Conservation (phyloP, 768 basidiomycete genomes). For the Tubosaeta brunneosetosa region DNA sequence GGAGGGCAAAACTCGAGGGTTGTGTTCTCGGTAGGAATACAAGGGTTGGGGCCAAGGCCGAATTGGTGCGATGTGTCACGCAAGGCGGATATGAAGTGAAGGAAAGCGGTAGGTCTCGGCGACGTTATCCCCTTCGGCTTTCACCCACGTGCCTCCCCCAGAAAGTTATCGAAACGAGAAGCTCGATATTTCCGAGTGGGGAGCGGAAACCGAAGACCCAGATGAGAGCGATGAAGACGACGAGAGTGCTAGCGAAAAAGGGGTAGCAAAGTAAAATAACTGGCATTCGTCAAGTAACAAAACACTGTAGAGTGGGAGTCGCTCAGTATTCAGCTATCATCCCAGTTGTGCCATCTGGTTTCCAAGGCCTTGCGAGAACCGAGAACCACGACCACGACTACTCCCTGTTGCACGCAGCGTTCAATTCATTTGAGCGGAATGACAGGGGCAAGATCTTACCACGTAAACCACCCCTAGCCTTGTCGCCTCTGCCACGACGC, state of each 20-base stretch:
- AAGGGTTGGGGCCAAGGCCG: slow-evolving; percentile 64
- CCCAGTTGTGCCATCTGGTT: slow-evolving; percentile 61
- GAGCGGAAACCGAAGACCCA: slow-evolving; percentile 31
- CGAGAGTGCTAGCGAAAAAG: slow-evolving; percentile 9
- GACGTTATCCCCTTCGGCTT: not conserved
- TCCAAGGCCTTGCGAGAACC: slow-evolving; percentile 82
- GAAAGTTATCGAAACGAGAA: slow-evolving; percentile 55
- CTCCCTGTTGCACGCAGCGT: slow-evolving; percentile 40
- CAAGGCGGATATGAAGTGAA: slow-evolving; percentile 75
- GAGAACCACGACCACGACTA: slow-evolving; percentile 65
- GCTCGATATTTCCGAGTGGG: slow-evolving; percentile 55
- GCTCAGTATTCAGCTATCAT: slow-evolving; percentile 12
- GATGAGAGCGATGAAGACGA: slow-evolving; percentile 20
- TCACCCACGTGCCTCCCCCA: slow-evolving; percentile 19
- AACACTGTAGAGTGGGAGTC: slow-evolving; percentile 1
- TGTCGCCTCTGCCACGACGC: slow-evolving; percentile 69
- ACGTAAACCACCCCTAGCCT: slow-evolving; percentile 48
- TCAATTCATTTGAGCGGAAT: slow-evolving; percentile 1
- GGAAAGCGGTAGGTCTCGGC: slow-evolving; percentile 45
- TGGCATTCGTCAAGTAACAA: not conserved
- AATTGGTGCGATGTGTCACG: slow-evolving; percentile 62
- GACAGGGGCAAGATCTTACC: slow-evolving; percentile 36
- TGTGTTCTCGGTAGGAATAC: slow-evolving; percentile 75
- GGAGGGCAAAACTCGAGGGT: slow-evolving; percentile 70
- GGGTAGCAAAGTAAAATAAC: slow-evolving; percentile 1